Conservation (phyloP, 352 stramenopile species). For the Detonula confervacea region DNA sequence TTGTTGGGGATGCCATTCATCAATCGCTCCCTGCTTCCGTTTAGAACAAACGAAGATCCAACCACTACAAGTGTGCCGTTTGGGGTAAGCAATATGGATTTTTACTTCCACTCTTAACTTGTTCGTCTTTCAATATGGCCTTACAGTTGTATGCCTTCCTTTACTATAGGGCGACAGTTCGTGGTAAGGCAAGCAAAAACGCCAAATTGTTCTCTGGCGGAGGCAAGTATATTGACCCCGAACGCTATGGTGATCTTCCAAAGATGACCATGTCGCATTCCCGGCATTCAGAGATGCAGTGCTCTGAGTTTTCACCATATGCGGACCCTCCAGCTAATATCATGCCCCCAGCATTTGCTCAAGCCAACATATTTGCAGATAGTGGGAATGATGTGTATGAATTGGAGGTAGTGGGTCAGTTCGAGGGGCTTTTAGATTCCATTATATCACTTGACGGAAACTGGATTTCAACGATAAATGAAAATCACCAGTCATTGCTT, state of each 20-base stretch:
- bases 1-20: slow-evolving; percentile 5
- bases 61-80: background rate
- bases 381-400: slow-evolving; percentile 9
- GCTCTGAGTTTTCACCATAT: slow-evolving; percentile 11
- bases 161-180: background rate
- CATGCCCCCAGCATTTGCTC: slow-evolving; percentile 2
- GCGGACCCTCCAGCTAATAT: background rate
- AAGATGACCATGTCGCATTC: background rate
- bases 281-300: background rate
- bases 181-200: background rate
- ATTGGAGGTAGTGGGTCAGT: background rate
- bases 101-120: too few relatives aligned
- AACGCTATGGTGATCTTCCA: background rate
- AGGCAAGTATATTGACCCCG: background rate
- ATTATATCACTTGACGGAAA: background rate
- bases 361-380: background rate
- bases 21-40: background rate
- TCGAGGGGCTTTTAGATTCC: background rate
- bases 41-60: background rate
- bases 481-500: background rate
- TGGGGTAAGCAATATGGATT: too few relatives aligned
- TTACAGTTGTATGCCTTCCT: too few relatives aligned
- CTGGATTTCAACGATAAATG: slow-evolving; percentile 8
- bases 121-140: too few relatives aligned
- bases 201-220: background rate